Evolutionary conservation across 148 eudicot genomes (phyloP), one percentile per base, ranked within the genome.

Genomic region (Gaultheria prostrata): DNA sequence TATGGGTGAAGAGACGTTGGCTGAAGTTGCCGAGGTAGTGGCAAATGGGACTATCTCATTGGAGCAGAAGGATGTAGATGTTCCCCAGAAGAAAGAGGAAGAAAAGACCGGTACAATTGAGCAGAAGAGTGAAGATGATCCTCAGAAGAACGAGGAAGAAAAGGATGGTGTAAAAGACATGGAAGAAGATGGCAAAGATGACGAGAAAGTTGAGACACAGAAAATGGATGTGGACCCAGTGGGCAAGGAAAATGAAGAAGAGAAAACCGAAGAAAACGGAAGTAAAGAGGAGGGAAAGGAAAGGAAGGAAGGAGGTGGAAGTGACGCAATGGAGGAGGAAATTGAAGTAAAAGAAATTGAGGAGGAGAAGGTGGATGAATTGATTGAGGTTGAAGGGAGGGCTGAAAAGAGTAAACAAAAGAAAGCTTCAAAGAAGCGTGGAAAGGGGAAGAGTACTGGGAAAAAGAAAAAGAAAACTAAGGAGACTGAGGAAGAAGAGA

Each of bases 1-100:
- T 77, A 96, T 96, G 98, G 93, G 92, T n/a, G 93, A 89, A 87
- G 93, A 92, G 71, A 78, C 83, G 0, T 87, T 85, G 83, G 26
- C 87, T 53, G 92, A 87, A 72, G 88, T 86, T 75, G 51, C 77
- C 12, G 92, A 86, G 85, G 51, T 84, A 33, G 89, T 84, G 85
- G 85, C 84, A 3, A 92, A 90, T 84, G 95, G 91, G 83, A 82
- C 78, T 13, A 83, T 83, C 74, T 80, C 82, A 2, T 49, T 32
- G 15, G 89, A 82, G 39, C 80, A 87, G 85, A 84, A 54, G 79
- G 84, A 20, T 48, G 89, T 86, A 63, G 57, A 74, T 72, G 87
- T 28, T 84, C 78, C 20, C 57, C 89, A 79, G 85, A 82, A 88
- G 76, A 87, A 86, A 74, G 87, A 85, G 76, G 89, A 77, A 80